phyloP scores from a whole-genome alignment of 108 stramenopile genomes.

The Poteriospumella lacustris region DNA sequence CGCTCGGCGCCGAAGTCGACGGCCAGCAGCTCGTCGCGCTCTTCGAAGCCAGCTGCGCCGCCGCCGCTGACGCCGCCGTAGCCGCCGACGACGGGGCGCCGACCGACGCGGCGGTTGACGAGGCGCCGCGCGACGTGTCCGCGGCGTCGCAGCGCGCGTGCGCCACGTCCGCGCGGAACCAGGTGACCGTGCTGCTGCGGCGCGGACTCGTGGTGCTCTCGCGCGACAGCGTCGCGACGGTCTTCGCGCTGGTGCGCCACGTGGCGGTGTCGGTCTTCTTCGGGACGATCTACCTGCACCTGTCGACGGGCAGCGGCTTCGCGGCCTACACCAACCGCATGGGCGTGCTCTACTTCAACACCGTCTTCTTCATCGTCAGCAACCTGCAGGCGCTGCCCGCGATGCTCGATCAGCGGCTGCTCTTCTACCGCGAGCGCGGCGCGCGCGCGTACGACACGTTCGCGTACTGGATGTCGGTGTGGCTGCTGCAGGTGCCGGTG shows the following conservation, averaged over 20 bases:
- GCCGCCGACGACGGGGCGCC: no score
- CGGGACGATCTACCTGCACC: conserved; percentile 15
- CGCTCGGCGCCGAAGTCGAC: no score
- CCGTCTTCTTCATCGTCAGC: conserved; percentile 10
- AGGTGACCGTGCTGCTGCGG: neutral
- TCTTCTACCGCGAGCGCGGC: conserved; percentile 51
- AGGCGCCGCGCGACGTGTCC: neutral
- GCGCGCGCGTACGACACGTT: conserved; percentile 43
- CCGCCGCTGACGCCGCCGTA: no score
- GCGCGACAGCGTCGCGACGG: neutral
- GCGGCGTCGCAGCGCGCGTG: neutral
- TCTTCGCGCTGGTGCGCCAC: neutral
- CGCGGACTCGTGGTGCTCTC: neutral
- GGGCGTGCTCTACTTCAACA: conserved; percentile 9
- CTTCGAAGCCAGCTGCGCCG: no score
- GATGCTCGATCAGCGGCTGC: conserved; percentile 34
- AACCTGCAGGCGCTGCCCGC: conserved; percentile 21
- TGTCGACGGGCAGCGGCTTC: conserved; percentile 1
- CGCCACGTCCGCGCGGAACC: neutral
- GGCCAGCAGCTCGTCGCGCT: no score
- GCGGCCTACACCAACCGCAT: neutral
- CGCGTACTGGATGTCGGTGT: conserved; percentile 40
- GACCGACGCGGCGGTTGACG: neutral
- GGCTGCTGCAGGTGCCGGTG: conserved; percentile 28
- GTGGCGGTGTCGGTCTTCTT: conserved; percentile 30